Evolutionary conservation across 164 flowering plant species (phyloP), one percentile per base, ranked within the genome.

Genomic region (Pachysandra terminalis): DNA sequence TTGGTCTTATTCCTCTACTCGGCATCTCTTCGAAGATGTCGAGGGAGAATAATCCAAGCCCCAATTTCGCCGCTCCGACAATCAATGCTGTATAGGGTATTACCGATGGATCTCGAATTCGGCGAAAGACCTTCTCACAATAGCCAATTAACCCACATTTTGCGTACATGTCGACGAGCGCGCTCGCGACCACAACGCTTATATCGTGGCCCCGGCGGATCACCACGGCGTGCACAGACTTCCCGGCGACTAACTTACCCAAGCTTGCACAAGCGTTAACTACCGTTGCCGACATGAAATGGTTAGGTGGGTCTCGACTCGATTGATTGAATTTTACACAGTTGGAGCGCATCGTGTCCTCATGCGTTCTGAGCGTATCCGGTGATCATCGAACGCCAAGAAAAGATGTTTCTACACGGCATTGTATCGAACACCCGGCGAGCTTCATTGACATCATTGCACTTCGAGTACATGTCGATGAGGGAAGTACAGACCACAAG

Each of bases 401-500:
- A 79, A 63, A 90, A 84, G 28, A 85, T 73, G 74, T 88, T 86
- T 54, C 70, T 78, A 56, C 59, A 61, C 19, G 37, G 63, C 89
- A 86, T 85, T 52, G 51, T 51, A 64, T 87, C 81, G 56, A 90
- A 90, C 77, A 88, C 84, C 73, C 71, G 75, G n/a, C 81, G 70
- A 59, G 90, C 86, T 53, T 72, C 72, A 26, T 80, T 78, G 6
- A 81, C 80, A 21, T 76, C 68, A 45, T 84, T 85, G 48, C 84
- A 86, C 70, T 90, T 90, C 59, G 90, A 88, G 77, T 90, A 88
- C 96, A 86, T 86, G 66, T 86, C 82, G 26, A 90, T 72, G 27
- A 90, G 81, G 15, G 91, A 67, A 62, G 87, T 78, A 40, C 81
- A 73, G 5, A 85, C 79, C 28, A 83, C 83, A 72, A 84, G 68